Evolutionary conservation across 495 filamentous ascomycete genomes (phyloP).

Genomic region (Polyplosphaeria fusca): DNA sequence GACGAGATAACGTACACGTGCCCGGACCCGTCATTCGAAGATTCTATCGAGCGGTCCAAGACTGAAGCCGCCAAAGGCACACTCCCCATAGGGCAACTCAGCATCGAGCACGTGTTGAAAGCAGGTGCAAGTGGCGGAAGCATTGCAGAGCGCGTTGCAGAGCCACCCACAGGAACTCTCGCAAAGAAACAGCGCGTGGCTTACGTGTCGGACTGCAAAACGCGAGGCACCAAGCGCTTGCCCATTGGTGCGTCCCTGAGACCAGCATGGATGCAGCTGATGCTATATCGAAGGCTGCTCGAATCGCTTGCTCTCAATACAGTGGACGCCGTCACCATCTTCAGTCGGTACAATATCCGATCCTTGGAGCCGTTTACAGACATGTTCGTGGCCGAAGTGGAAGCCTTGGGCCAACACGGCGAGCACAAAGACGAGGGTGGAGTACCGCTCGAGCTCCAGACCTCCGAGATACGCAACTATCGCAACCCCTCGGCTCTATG

Average conservation of each 20-base stretch:
- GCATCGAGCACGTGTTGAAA: slow-evolving; percentile 8
- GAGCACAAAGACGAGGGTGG: slow-evolving; percentile 12
- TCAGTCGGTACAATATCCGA: slow-evolving; percentile 67
- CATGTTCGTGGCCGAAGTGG: slow-evolving; percentile 75
- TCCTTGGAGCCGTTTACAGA: slow-evolving; percentile 67
- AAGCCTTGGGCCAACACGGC: slow-evolving; percentile 56
- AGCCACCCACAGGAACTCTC: neutral
- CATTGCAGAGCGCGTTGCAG: neutral
- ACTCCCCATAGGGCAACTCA: slow-evolving; percentile 11
- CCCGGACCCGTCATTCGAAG: slow-evolving; percentile 67
- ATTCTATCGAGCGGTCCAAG: slow-evolving; percentile 27
- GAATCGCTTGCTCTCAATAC: slow-evolving; percentile 65
- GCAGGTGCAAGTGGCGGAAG: neutral
- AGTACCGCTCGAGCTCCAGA: slow-evolving; percentile 35
- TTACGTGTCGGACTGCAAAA: slow-evolving; percentile 89
- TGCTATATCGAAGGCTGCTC: slow-evolving; percentile 87
- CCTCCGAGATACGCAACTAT: slow-evolving; percentile 55
- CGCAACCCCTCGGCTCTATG: slow-evolving; percentile 62
- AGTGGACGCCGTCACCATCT: slow-evolving; percentile 65
- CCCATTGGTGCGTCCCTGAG: slow-evolving; percentile 68
- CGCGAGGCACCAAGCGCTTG: slow-evolving; percentile 58
- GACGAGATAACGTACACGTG: slow-evolving; percentile 79
- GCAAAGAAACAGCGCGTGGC: slow-evolving; percentile 42
- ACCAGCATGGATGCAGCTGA: slow-evolving; percentile 78
- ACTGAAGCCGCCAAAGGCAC: slow-evolving; percentile 5